Evolutionary conservation across 192 early-diverging fungal genomes (phyloP), one percentile per base, ranked within the genome.

Genomic region (Coemansia reversa): DNA sequence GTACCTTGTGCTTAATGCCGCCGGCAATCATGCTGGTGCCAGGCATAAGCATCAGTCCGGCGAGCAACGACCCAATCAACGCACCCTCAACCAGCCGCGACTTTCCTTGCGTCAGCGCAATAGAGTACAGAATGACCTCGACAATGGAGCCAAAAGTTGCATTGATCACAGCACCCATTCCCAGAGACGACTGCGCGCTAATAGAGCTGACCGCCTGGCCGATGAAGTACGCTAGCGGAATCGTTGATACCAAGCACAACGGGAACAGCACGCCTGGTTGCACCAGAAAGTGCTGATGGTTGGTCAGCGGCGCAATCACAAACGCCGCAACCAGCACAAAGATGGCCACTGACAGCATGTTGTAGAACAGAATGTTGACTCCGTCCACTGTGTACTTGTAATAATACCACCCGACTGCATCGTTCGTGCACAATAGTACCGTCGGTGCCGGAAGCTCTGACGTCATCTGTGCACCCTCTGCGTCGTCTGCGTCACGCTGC

Each of bases 71-170:
- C 30, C 97, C 97, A 54, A 98, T 90, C 62, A 98, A 75, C 16
- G 91, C 86, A 30, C 97, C 97, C 75, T 95, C 94, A 0, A 95
- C 93, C 33, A 98, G 85, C 32, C 77, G 66, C 32, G 86, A 86
- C 77, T 96, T 96, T 24, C 94, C 95, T 70, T 93, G 84, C 55
- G 87, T 88, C 69, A 98, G 74, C 7, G 94, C 95, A 16, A 97
- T 87, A 6, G 87, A 79, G 79, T 97, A 97, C 32, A 98, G 84
- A 54, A 97, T 93, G 56, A 97, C 91, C 76, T 98, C 96, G 63
- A 98, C 91, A 29, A 98, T 96, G 27, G 87, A 90, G 32, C 96
- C 97, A 75, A 98, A 98, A 0, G 97, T 96, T 4, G 97, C 97
- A 75, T 98, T 98, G 71, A 97, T 92, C 35, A 96, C 95, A 0